A percentile compares a stretch with the other conserved stretches of the same genome.
Conservation (phyloP, 495 filamentous ascomycete species). For the Talaromyces proteolyticus region DNA sequence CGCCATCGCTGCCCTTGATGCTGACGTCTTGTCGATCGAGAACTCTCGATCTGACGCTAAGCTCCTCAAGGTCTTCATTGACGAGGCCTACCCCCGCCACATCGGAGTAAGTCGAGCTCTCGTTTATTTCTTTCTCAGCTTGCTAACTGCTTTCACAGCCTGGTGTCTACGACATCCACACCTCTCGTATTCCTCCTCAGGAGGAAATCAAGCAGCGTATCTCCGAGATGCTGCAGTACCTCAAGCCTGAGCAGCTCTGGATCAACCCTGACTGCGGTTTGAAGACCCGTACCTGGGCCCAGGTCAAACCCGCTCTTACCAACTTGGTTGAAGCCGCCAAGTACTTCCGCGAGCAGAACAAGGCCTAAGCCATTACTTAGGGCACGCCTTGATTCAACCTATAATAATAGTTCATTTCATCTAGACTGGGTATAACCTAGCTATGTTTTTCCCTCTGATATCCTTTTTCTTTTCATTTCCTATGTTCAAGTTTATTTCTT, state of each 20-base stretch:
- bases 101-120: conserved; percentile 51
- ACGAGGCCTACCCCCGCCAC: conserved; percentile 92
- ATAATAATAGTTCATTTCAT: neutral
- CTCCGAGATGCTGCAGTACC: conserved; percentile 92
- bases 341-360: conserved; percentile 85
- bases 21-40: conserved; percentile 97
- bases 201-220: conserved; percentile 96
- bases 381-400: neutral
- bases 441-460: neutral
- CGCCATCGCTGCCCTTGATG: conserved; percentile 95
- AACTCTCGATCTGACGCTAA: conserved; percentile 99
- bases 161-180: conserved; percentile 99
- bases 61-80: conserved; percentile 96
- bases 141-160: conserved; percentile 31
- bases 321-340: conserved; percentile 97
- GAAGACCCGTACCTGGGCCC: conserved; percentile 94
- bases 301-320: conserved; percentile 86
- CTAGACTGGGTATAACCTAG: neutral
- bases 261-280: conserved; percentile 98
- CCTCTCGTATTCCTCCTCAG: conserved; percentile 88
- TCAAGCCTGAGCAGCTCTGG: conserved; percentile 95
- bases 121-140: neutral
- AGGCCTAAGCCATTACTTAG: conserved; percentile 8
- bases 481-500: neutral
- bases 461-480: neutral